These are phyloP conservation scores for Xylaria intraflava DNA, from an alignment of 495 filamentous ascomycete species.

Conservation along the genomic window DNA sequence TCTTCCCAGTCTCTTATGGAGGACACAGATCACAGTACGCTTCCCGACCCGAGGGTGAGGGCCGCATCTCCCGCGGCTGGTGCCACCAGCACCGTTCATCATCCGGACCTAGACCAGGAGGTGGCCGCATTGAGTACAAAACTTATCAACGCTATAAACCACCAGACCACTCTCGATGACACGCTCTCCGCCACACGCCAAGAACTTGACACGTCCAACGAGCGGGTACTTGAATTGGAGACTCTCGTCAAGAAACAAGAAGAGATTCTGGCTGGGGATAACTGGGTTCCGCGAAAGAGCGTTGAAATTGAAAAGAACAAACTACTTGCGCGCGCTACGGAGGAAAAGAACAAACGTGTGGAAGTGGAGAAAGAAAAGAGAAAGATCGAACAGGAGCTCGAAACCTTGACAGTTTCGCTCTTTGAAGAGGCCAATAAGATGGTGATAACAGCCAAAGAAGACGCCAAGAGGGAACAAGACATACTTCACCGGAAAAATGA, in stretches of 20 bases:
- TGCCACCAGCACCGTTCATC: conserved; percentile 29
- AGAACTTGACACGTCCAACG: conserved; percentile 70
- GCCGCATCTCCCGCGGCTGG: conserved; percentile 30
- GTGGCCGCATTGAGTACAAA: conserved; percentile 90
- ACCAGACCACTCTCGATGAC: conserved; percentile 90
- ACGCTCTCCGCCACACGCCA: conserved; percentile 72
- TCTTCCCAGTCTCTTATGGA: conserved; percentile 32
- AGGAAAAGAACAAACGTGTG: conserved; percentile 62
- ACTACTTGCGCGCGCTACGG: conserved; percentile 39
- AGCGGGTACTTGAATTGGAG: conserved; percentile 63
- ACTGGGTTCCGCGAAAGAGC: conserved; percentile 55
- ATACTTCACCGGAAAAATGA: conserved; percentile 69
- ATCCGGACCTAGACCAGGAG: conserved; percentile 79
- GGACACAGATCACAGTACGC: conserved; percentile 41
- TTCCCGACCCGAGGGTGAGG: conserved; percentile 43
- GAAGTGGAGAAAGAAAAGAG: conserved; percentile 64
- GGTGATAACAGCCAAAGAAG: conserved; percentile 70
- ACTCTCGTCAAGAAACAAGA: conserved; percentile 38
- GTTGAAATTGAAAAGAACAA: conserved; percentile 38
- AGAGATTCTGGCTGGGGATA: conserved; percentile 60
- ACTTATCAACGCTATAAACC: conserved; percentile 93
- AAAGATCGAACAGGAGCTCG: conserved; percentile 72
- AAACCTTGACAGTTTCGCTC: conserved; percentile 78
- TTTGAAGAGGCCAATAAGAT: conserved; percentile 97
- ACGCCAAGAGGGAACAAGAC: conserved; percentile 63